A percentile compares a stretch with the other conserved stretches of the same genome.
Conservation (phyloP, 106 monocot species). For the Platanthera zijinensis region DNA sequence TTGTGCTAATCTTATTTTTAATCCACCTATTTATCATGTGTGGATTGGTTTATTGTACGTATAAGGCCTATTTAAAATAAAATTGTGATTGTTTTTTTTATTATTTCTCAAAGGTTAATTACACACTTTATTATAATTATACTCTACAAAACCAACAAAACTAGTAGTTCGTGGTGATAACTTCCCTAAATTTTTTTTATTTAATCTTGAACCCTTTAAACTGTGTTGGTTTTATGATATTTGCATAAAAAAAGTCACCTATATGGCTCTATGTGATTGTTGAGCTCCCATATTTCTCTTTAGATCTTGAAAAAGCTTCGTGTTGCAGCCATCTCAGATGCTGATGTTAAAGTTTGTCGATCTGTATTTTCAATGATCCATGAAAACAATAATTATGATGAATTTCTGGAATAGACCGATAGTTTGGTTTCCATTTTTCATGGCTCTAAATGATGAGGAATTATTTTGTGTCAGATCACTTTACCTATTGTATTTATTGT, state of each 20-base stretch:
- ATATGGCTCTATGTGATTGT: background rate
- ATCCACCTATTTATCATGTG: too few relatives aligned
- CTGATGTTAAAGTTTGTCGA: conserved; percentile 74
- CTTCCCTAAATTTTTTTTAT: background rate
- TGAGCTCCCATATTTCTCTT: conserved; percentile 11
- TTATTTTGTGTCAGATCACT: background rate
- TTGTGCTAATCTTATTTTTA: conserved; percentile 1
- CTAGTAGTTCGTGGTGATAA: background rate
- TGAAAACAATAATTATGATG: conserved; percentile 70
- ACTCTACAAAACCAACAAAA: background rate
- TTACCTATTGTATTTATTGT: background rate
- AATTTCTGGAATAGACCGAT: conserved; percentile 88
- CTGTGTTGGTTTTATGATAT: background rate
- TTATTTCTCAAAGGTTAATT: background rate
- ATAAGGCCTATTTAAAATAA: background rate
- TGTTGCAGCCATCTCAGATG: conserved; percentile 86
- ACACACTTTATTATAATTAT: background rate
- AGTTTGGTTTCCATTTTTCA: too few relatives aligned
- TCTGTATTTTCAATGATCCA: conserved; percentile 70
- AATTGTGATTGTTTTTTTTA: background rate
- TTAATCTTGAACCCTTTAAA: background rate
- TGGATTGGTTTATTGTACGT: too few relatives aligned
- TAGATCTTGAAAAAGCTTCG: conserved; percentile 94
- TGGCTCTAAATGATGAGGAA: conserved; percentile 98
- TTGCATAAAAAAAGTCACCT: too few relatives aligned